Percentiles rank a stretch among this genome's conserved stretches.
phyloP scores from a whole-genome alignment of 2,329 filamentous ascomycete species.

The Alternaria conjuncta region DNA sequence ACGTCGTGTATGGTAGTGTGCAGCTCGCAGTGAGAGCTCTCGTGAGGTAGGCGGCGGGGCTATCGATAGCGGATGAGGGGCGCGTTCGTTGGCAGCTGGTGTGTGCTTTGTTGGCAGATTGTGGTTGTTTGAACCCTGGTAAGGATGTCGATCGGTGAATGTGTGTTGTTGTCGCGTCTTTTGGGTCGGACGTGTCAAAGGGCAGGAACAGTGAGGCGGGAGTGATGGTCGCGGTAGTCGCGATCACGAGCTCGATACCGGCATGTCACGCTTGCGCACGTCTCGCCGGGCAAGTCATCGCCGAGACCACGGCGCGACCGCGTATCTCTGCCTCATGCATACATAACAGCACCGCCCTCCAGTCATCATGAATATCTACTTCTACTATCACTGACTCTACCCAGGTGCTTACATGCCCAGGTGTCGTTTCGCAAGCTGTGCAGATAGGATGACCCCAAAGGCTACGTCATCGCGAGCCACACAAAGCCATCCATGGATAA shows the following conservation, averaged over 20 bases:
- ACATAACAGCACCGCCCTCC: neutral
- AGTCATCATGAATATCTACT: neutral
- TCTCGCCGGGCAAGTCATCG: constrained; percentile 23
- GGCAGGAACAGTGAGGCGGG: constrained; percentile 9
- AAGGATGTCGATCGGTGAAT: neutral
- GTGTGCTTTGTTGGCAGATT: constrained; percentile 32
- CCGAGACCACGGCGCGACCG: constrained; percentile 19
- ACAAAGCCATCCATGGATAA: neutral
- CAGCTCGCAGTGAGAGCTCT: constrained; percentile 4
- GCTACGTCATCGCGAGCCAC: neutral
- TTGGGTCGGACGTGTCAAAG: constrained; percentile 5
- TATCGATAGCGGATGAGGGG: constrained; percentile 37
- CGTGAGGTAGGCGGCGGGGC: constrained; percentile 28
- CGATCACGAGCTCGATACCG: constrained; percentile 32
- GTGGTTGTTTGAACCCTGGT: neutral
- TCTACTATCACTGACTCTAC: neutral
- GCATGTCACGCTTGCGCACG: constrained; percentile 34
- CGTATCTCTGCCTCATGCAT: constrained; percentile 7
- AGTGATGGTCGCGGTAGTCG: constrained; percentile 16
- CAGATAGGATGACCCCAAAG: neutral
- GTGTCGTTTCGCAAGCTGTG: neutral
- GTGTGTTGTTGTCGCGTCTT: neutral
- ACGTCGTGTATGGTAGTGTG: neutral
- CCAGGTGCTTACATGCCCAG: neutral
- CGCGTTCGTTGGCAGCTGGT: constrained; percentile 25